Conservation (phyloP, 495 filamentous ascomycete genomes). For the Cryomyces minteri region DNA sequence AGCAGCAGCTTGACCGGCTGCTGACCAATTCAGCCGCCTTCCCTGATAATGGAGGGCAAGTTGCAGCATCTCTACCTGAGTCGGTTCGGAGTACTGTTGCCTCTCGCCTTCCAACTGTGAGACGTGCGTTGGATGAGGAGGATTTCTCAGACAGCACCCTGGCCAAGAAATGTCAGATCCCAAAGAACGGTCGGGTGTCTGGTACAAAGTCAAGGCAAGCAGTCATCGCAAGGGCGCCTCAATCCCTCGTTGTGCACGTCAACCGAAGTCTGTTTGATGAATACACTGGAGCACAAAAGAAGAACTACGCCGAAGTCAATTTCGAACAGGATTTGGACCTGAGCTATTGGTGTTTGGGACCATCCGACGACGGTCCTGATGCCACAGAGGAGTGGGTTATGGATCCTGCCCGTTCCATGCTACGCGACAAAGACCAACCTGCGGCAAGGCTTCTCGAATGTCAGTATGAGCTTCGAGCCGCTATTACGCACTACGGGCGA, state of each 20-base stretch:
- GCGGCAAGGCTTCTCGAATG: conserved; percentile 13
- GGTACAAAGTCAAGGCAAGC: conserved; percentile 79
- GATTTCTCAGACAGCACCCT: conserved; percentile 65
- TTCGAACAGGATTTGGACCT: conserved; percentile 63
- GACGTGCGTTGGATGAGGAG: conserved; percentile 54
- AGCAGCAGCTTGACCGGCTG: conserved; percentile 29
- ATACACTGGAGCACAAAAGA: conserved; percentile 50
- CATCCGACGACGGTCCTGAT: conserved; percentile 12
- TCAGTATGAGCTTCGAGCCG: conserved; percentile 62
- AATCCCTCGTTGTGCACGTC: conserved; percentile 65
- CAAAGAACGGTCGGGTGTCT: conserved; percentile 42
- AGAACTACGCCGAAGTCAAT: conserved; percentile 60
- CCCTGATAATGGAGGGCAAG: conserved; percentile 9
- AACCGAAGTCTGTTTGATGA: conserved; percentile 89
- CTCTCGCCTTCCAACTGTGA: conserved; percentile 40
- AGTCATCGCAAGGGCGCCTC: conserved; percentile 64
- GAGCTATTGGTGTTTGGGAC: conserved; percentile 49
- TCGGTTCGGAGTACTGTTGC: conserved; percentile 5
- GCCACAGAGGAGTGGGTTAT: conserved; percentile 44
- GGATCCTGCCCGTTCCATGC: conserved; percentile 49
- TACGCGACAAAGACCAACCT: conserved; percentile 25
- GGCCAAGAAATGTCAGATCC: conserved; percentile 52
- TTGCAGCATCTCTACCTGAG: conserved; percentile 1
- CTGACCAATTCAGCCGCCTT: conserved; percentile 16
- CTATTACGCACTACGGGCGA: conserved; percentile 72